These are phyloP conservation scores for Pseudocercospora macadamiae DNA, from an alignment of 2,329 filamentous ascomycete genomes.

Conservation along the genomic window DNA sequence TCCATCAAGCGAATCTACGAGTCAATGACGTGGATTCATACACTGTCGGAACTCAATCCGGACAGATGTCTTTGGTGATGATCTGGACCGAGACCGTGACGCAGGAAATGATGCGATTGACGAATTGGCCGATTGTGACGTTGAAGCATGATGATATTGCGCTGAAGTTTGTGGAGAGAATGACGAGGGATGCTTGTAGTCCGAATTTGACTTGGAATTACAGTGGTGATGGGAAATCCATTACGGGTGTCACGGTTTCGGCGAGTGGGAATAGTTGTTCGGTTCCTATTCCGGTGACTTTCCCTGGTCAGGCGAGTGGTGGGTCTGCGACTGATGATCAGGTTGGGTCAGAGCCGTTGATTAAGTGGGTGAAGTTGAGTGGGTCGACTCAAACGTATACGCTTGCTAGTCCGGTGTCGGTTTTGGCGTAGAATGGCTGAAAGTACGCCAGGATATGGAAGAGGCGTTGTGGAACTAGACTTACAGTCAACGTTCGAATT, in stretches of 20 bases:
- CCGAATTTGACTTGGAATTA: constrained; percentile 7
- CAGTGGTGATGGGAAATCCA: neutral
- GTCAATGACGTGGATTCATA: constrained; percentile 7
- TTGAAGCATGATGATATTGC: constrained; percentile 16
- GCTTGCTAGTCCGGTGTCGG: constrained; percentile 6
- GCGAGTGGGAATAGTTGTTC: constrained; percentile 9
- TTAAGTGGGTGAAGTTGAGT: constrained; percentile 14
- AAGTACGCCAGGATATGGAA: too few relatives aligned
- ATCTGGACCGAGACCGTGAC: constrained; percentile 15
- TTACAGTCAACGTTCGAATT: too few relatives aligned
- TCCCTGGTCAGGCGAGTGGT: constrained; percentile 15
- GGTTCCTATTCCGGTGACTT: constrained; percentile 11
- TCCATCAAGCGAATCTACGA: constrained; percentile 15
- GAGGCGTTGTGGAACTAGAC: too few relatives aligned
- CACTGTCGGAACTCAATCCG: constrained; percentile 7
- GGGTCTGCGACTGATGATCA: constrained; percentile 9
- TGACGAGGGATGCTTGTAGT: constrained; percentile 8
- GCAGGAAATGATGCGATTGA: constrained; percentile 15
- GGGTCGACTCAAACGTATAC: constrained; percentile 8
- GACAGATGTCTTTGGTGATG: constrained; percentile 11
- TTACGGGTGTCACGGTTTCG: too few relatives aligned
- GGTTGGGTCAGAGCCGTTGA: constrained; percentile 12
- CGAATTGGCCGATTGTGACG: constrained; percentile 10
- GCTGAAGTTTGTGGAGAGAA: constrained; percentile 3
- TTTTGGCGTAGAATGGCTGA: constrained; percentile 12